Percentiles rank a stretch among this genome's conserved stretches.
These are phyloP conservation scores for Neurospora pannonica DNA, from an alignment of 495 filamentous ascomycete species.

Conservation along the genomic window DNA sequence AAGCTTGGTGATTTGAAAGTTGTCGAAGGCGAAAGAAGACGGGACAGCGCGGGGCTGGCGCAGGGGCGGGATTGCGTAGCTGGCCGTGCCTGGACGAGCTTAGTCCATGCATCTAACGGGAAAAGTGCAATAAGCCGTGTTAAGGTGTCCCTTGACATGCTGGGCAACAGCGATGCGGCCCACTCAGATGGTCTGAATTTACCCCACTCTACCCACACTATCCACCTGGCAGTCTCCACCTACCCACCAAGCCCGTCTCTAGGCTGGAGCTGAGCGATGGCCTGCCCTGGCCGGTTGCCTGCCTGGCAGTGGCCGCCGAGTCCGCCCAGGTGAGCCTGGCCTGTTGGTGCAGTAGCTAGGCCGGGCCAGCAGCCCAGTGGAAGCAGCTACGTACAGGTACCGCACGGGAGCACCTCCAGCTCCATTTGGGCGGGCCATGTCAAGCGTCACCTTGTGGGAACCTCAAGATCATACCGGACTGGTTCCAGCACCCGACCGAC, in stretches of 20 bases:
- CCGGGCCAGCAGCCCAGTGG: background rate
- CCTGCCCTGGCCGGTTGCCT: background rate
- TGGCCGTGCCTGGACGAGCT: background rate
- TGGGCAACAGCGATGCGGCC: background rate
- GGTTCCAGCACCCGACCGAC: background rate
- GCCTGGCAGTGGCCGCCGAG: background rate
- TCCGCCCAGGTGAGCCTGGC: background rate
- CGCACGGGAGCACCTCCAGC: background rate
- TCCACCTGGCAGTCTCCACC: background rate
- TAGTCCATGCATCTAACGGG: background rate
- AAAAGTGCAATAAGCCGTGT: background rate
- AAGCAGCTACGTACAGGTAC: background rate
- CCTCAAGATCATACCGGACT: background rate
- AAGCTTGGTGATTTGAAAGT: slow-evolving; percentile 6
- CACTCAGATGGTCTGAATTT: background rate
- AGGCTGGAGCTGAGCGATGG: background rate
- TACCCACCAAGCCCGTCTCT: background rate
- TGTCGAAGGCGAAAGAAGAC: slow-evolving; percentile 14
- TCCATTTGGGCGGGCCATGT: background rate
- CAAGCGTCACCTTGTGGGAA: background rate
- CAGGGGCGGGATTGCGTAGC: slow-evolving; percentile 11
- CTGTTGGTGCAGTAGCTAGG: background rate
- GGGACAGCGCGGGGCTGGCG: slow-evolving; percentile 10
- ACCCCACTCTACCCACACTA: background rate
- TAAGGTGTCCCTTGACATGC: background rate